Evolutionary conservation across 1,139 yeast genomes (phyloP), one percentile per base, ranked within the genome.

Genomic region (Candida neerlandica): DNA sequence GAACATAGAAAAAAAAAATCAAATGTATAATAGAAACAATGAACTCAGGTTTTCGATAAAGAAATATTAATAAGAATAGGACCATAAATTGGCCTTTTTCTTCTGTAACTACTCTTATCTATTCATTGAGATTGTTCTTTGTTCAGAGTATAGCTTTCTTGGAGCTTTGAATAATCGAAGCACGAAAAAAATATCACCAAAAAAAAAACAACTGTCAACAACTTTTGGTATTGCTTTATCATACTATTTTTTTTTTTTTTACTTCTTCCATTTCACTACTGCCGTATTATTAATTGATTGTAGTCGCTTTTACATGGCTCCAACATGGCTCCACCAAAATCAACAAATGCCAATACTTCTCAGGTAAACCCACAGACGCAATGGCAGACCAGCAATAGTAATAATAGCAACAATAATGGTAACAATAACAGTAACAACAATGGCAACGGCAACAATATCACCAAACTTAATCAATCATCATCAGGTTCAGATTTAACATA

Each of bases 401-500:
- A 38, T 46, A 50, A 32, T 54, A 58, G 44, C 54, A 46, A 45
- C 54, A 52, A 29, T 56, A 51, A 41, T 57, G 50, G 16, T 58
- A 49, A 37, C 47, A 48, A 38, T 51, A 44, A 21, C 55, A 49
- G 38, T 50, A 49, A 39, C 46, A 49, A 29, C 54, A 58, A 45
- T 53, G 45, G 45, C 54, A 52, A 33, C 56, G 50, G 18, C 59
- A 49, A n/a, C 59, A 49, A 18, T 29, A 35, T 23, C 7, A 19
- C 29, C 6, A 26, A 49, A 29, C 54, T 35, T 14, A 54, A 46
- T 27, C 61, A 45, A 35, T 51, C 51, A 9, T 47, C 50, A n/a
- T 47, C 50, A 15, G 56, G 46, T 42, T 48, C 46, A 23, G 54
- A 59, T n/a, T 58, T 61, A 5, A 47, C 60, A 45, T 82, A 82